Percentiles rank a stretch among this genome's conserved stretches.
Conservation (phyloP, 2,329 filamentous ascomycete species). For the Pseudovirgaria hyperparasitica region DNA sequence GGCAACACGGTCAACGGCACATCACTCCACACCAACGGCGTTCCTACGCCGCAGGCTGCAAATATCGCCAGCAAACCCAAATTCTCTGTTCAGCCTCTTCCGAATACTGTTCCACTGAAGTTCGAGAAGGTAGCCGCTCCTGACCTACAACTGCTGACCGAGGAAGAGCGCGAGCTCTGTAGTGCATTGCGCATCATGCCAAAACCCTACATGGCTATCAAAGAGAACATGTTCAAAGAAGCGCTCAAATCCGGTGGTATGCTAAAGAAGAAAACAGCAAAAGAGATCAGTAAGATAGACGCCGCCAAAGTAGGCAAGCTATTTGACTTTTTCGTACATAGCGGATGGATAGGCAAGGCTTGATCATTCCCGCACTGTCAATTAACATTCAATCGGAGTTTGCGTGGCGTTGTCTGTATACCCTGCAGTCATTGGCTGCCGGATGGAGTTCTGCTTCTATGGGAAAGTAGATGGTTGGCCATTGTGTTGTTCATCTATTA, state of each 20-base stretch:
- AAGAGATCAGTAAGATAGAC: slow-evolving; percentile 74
- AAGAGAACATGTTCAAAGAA: slow-evolving; percentile 83
- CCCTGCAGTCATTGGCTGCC: too few relatives aligned
- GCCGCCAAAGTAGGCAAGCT: slow-evolving; percentile 72
- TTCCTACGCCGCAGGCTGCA: slow-evolving; percentile 25
- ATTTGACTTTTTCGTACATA: slow-evolving; percentile 90
- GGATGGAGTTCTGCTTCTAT: too few relatives aligned
- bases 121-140: slow-evolving; percentile 64
- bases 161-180: slow-evolving; percentile 78
- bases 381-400: too few relatives aligned
- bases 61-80: slow-evolving; percentile 32
- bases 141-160: slow-evolving; percentile 74
- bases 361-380: too few relatives aligned
- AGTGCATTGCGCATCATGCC: slow-evolving; percentile 73
- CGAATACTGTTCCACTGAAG: slow-evolving; percentile 50
- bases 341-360: slow-evolving; percentile 82
- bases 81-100: slow-evolving; percentile 43
- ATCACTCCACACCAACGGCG: slow-evolving; percentile 13
- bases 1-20: slow-evolving; percentile 31
- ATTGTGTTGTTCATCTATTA: too few relatives aligned
- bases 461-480: too few relatives aligned
- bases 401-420: too few relatives aligned
- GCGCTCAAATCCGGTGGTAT: slow-evolving; percentile 77
- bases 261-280: slow-evolving; percentile 88
- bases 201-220: slow-evolving; percentile 90